phyloP scores from a whole-genome alignment of 179 eudicot genomes.

The Spergularia azorica region DNA sequence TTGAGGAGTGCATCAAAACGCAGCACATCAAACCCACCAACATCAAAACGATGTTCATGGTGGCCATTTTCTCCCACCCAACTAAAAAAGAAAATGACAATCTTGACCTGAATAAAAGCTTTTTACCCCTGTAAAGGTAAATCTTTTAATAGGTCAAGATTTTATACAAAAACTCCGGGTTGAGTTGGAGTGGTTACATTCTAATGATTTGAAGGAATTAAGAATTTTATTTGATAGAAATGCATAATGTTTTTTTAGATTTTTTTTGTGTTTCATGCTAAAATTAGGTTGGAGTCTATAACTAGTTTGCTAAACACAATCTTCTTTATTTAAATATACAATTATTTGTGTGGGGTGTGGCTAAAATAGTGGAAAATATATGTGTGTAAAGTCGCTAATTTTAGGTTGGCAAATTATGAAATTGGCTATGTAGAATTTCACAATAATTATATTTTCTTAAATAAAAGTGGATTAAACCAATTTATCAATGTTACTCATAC shows the following conservation, averaged over 20 bases:
- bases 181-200: not conserved
- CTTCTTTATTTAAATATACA: not conserved
- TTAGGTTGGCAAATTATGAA: constrained; percentile 6
- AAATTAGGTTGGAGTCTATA: not conserved
- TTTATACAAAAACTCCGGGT: not conserved
- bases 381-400: constrained; percentile 1
- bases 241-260: not conserved
- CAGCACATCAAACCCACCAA: constrained; percentile 28
- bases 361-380: constrained; percentile 5
- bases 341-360: not conserved
- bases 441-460: not conserved
- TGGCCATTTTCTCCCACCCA: constrained; percentile 17
- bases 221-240: not conserved
- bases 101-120: constrained; percentile 18
- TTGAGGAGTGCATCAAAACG: constrained; percentile 30
- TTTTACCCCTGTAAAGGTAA: not conserved
- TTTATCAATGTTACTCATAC: too few relatives aligned
- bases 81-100: not conserved
- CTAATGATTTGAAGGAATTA: not conserved
- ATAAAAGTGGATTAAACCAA: too few relatives aligned
- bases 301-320: not conserved
- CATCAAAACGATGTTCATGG: constrained; percentile 23
- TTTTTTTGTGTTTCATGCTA: constrained; percentile 7
- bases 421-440: not conserved
- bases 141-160: constrained; percentile 16